phyloP scores from a whole-genome alignment of 257 asterid species.

The Fraxinus americana region DNA sequence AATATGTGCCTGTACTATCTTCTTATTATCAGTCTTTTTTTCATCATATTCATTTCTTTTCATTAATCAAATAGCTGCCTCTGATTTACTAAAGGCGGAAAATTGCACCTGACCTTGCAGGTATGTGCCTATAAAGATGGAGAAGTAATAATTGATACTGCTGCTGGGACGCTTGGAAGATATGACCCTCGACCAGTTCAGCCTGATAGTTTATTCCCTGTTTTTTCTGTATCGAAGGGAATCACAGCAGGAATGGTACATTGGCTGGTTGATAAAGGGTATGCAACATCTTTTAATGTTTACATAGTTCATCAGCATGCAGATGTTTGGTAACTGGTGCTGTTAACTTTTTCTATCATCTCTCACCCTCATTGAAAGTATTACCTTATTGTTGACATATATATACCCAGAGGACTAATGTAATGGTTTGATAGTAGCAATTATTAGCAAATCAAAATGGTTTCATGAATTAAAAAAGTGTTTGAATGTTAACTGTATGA shows the following conservation, averaged over 20 bases:
- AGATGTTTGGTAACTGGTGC: constrained; percentile 21
- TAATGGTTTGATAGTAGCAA: constrained; percentile 12
- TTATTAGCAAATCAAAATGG: constrained; percentile 2
- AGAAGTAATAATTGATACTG: constrained; percentile 90
- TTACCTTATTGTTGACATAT: background rate
- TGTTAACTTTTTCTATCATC: constrained; percentile 14
- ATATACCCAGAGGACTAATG: background rate
- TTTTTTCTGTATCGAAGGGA: constrained; percentile 91
- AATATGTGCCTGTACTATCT: background rate
- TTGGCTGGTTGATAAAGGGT: constrained; percentile 94
- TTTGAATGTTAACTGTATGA: too few relatives aligned
- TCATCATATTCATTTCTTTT: background rate
- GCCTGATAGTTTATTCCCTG: constrained; percentile 94
- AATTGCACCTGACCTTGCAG: constrained; percentile 33
- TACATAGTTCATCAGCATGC: constrained; percentile 19
- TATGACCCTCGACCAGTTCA: constrained; percentile 99
- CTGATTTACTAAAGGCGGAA: background rate
- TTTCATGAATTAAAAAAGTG: background rate
- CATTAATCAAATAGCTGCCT: background rate
- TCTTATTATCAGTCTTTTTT: background rate
- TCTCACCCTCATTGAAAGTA: constrained; percentile 11
- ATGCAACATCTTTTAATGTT: constrained; percentile 35
- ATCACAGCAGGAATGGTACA: constrained; percentile 92
- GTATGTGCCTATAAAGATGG: constrained; percentile 99
- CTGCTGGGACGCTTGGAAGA: constrained; percentile 98